phyloP scores from a whole-genome alignment of 169 alveolate genomes.

The Perkinsus olseni region DNA sequence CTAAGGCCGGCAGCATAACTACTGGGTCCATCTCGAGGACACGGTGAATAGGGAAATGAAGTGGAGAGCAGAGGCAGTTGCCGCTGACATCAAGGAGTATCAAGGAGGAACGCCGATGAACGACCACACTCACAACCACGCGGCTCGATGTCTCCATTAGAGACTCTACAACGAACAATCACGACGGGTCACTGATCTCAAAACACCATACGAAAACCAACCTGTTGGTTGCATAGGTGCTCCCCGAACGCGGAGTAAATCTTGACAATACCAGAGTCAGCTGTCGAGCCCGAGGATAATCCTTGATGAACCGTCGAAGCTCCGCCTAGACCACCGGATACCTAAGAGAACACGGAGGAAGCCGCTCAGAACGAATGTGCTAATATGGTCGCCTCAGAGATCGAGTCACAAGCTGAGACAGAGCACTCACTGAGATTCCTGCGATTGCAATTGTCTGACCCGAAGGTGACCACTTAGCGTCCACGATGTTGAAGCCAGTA shows the following conservation, averaged over 20 bases:
- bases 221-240: not conserved
- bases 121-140: no score
- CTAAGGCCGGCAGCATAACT: not conserved
- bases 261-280: not conserved
- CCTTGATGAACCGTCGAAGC: not conserved
- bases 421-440: constrained; percentile 45
- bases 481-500: constrained; percentile 50
- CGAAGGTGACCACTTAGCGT: constrained; percentile 60
- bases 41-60: not conserved
- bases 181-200: no score
- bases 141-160: no score
- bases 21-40: not conserved
- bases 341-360: constrained; percentile 17
- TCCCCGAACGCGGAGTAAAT: not conserved
- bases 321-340: not conserved
- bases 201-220: no score
- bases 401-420: no score
- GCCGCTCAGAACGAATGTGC: no score
- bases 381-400: no score
- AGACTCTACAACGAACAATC: no score
- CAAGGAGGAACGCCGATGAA: no score
- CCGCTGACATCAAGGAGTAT: no score
- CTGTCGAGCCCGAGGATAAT: no score
- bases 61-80: no score
- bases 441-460: constrained; percentile 61